A percentile compares a stretch with the other conserved stretches of the same genome.
These are phyloP conservation scores for Geopyxis carbonaria DNA, from an alignment of 495 filamentous ascomycete species.

Conservation along the genomic window DNA sequence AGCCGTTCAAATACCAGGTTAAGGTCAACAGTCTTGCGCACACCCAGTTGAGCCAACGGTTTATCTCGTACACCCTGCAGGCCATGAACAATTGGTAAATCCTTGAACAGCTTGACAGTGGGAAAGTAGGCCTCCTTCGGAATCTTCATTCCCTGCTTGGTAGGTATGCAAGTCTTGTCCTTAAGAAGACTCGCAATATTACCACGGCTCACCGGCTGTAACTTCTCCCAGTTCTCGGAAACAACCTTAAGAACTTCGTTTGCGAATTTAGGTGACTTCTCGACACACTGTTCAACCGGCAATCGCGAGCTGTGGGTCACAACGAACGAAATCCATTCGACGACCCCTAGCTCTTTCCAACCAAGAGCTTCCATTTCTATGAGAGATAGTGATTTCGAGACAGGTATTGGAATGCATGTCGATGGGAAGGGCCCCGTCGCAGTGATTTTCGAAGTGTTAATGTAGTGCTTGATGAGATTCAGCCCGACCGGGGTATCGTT, in stretches of 20 bases:
- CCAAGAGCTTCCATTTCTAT: conserved; percentile 57
- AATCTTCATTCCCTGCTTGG: conserved; percentile 74
- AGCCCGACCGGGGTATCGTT: conserved; percentile 53
- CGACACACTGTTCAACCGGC: conserved; percentile 42
- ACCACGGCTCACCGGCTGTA: conserved; percentile 47
- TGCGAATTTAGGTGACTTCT: conserved; percentile 56
- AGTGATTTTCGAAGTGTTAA: conserved; percentile 58
- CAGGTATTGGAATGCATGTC: conserved; percentile 61
- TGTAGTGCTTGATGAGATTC: conserved; percentile 52
- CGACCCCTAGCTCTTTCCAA: conserved; percentile 65
- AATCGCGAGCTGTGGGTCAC: conserved; percentile 29
- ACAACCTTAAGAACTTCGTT: conserved; percentile 57
- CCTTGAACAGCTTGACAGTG: conserved; percentile 83
- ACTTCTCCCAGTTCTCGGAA: conserved; percentile 71
- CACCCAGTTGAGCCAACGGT: conserved; percentile 62
- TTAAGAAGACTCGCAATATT: conserved; percentile 45
- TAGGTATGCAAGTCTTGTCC: conserved; percentile 64
- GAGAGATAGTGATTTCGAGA: conserved; percentile 43
- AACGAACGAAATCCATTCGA: conserved; percentile 68
- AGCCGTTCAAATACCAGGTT: conserved; percentile 83
- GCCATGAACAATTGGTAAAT: conserved; percentile 64
- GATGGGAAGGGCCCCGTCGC: conserved; percentile 71
- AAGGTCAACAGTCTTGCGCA: conserved; percentile 75
- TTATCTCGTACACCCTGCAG: conserved; percentile 74
- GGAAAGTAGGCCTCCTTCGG: conserved; percentile 81